Base-by-base conservation (phyloP, 768 basidiomycete species). In the Mycena capillaripes region DNA sequence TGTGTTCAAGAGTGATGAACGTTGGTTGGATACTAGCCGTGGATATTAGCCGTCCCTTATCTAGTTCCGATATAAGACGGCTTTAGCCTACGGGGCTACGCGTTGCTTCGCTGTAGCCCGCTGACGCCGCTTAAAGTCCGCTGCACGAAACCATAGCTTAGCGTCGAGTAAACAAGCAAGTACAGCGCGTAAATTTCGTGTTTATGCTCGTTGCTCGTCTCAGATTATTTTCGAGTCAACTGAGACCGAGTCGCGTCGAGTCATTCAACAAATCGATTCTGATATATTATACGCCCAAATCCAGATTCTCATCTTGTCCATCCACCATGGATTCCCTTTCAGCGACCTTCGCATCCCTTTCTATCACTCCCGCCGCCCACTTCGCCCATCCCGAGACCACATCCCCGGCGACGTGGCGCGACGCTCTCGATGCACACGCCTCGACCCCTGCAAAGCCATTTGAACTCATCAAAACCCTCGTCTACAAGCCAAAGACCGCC, bases 401-500 rank as follows among this genome's bases (percentile, higher is more conserved):
- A 66, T 94, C 93, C 53, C 95, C 93, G 1, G 87, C 89, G 0
- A 83, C 90, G 53, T 97, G 96, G 96, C 90, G 89, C 74, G 91
- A 91, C 52, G 89, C 92, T 52, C 83, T 98, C 76, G 84, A 87
- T 71, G 85, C 88, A 9, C 81, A 82, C 60, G 75, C 87, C 44
- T 83, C 87, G 16, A 83, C 87, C 27, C 91, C 92, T 1, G 84
- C 83, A 56, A 84, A 59, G 30, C 11, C 86, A 19, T 94, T 92
- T 78, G 90, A 94, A 80, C 87, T 95, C 76, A 88, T 94, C 80
- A 97, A 96, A 82, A 94, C 93, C 57, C 92, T 97, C 76, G 92
- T 97, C 66, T 97, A 95, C 92, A 98, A 98, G 80, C 97, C 97
- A 36, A 97, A 97, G 83, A 96, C 96, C 3, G 93, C 96, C n/a